Evolutionary conservation across 805 yeast genomes (phyloP), one percentile per base, ranked within the genome.

Genomic region (Zygotorulaspora florentina): DNA sequence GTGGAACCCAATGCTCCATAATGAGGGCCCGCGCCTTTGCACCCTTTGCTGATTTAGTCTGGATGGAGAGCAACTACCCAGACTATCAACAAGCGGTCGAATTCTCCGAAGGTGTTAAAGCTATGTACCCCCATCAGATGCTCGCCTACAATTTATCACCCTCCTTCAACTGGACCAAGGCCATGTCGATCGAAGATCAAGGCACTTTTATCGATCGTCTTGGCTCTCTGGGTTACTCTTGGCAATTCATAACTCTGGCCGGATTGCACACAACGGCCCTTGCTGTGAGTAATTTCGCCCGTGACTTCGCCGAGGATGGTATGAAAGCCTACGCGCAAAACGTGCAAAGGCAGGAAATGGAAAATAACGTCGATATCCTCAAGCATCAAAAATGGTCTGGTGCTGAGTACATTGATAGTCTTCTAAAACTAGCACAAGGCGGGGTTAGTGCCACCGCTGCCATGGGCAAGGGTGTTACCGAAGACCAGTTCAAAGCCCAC

Each of bases 301-400:
- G 81, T 64, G 81, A 82, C 59, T 91, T 83, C 68, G 72, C 88
- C 45, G 73, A 79, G 66, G 76, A 79, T 56, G 98, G 97, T 56
- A 91, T 91, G 98, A 85, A 83, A 71, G 97, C 97, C 7, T 91
- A 91, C 66, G 98, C 96, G 46, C 84, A 82, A 65, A 74, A 74
- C 54, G 83, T 91, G 50, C 98, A 91, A 73, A 79, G 82, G 52
- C 85, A 81, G 50, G 98, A 91, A 75, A 86, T 90, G 67, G 87
- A 83, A 59, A 75, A 74, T 49, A 90, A 87, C 54, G 96, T 90
- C 55, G 98, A 91, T 69, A 96, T 91, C 48, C 95, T 91, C 53
- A 91, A 89, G 76, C 98, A 91, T 70, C 98, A 91, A 71, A 88
- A 90, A 70, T 91, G 98, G 98, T 88, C 96, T 35, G 98, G 98